Evolutionary conservation across 106 monocot species (phyloP).

Genomic region (Allium cepa): DNA sequence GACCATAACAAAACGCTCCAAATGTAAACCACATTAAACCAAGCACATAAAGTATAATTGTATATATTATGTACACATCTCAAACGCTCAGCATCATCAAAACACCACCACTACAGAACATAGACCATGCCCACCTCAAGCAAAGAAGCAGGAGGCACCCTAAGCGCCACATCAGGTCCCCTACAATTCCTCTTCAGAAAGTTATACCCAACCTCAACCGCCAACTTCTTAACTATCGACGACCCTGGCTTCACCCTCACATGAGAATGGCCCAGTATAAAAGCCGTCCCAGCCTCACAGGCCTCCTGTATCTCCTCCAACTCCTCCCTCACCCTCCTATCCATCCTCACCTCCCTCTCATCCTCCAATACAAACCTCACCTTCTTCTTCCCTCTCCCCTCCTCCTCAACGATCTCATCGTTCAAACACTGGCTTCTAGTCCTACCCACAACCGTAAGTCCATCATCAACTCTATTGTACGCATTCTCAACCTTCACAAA

Average conservation of each 20-base stretch:
- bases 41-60: too few relatives aligned
- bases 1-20: too few relatives aligned
- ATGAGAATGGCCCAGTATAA: conserved; percentile 63
- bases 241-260: conserved; percentile 43
- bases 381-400: conserved; percentile 8
- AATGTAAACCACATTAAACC: too few relatives aligned
- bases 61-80: too few relatives aligned
- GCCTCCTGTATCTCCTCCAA: conserved; percentile 38
- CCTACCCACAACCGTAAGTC: conserved; percentile 24
- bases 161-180: conserved; percentile 48
- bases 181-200: conserved; percentile 59
- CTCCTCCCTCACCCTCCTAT: conserved; percentile 23
- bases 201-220: conserved; percentile 42
- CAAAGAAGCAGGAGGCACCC: conserved; percentile 48
- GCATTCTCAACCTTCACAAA: conserved; percentile 33
- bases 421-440: not conserved
- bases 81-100: too few relatives aligned
- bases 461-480: not conserved
- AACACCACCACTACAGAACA: conserved; percentile 19
- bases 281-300: conserved; percentile 46
- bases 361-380: conserved; percentile 37
- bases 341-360: not conserved
- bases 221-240: conserved; percentile 32
- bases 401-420: conserved; percentile 22
- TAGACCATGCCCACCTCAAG: conserved; percentile 71